These are phyloP conservation scores for Ramalina intermedia DNA, from an alignment of 495 filamentous ascomycete species.

Conservation along the genomic window DNA sequence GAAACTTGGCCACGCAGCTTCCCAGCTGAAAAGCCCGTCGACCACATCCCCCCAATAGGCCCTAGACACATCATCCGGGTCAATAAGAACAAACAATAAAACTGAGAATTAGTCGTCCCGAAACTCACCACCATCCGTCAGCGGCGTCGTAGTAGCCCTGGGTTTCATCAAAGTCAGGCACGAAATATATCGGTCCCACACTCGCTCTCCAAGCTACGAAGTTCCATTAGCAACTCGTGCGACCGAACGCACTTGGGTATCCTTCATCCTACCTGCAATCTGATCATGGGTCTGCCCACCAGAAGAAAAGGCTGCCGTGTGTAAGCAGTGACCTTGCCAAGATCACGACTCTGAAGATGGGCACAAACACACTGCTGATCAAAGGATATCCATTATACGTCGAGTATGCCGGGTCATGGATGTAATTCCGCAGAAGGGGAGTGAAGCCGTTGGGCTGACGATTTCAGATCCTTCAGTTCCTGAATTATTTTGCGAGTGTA, in stretches of 20 bases:
- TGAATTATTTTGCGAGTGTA: too few relatives aligned
- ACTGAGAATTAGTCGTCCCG: too few relatives aligned
- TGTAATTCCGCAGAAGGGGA: slow-evolving; percentile 1
- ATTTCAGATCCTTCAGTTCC: too few relatives aligned
- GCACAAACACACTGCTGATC: too few relatives aligned
- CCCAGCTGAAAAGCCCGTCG: slow-evolving; percentile 24
- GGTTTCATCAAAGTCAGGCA: slow-evolving; percentile 16
- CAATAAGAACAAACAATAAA: too few relatives aligned
- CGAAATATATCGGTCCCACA: slow-evolving; percentile 9
- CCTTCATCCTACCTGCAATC: too few relatives aligned
- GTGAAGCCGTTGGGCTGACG: neutral
- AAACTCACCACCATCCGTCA: neutral
- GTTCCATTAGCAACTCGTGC: too few relatives aligned
- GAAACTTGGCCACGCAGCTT: slow-evolving; percentile 20
- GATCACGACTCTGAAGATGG: too few relatives aligned
- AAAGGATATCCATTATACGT: slow-evolving; percentile 10
- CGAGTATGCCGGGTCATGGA: slow-evolving; percentile 6
- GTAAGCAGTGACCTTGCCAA: too few relatives aligned
- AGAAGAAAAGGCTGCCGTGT: too few relatives aligned
- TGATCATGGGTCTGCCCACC: too few relatives aligned
- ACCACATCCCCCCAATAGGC: slow-evolving; percentile 11
- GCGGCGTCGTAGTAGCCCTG: slow-evolving; percentile 11
- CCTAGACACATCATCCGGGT: neutral
- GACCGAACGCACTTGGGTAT: too few relatives aligned
- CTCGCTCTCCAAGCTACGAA: neutral